Evolutionary conservation across 164 flowering plant species (phyloP).

Genomic region (Cinnamomum micranthum): DNA sequence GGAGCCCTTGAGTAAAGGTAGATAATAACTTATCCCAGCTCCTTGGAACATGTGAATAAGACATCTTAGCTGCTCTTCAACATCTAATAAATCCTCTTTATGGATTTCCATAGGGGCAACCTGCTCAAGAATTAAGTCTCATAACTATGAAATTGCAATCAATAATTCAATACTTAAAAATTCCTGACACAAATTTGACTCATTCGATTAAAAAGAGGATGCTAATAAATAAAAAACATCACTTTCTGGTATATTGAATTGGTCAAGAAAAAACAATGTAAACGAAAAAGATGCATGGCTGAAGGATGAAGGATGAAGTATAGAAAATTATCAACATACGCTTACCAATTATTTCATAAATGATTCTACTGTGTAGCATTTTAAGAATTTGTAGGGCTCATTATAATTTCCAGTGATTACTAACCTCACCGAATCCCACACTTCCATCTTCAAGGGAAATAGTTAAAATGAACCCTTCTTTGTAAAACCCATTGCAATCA

Average conservation of each 20-base stretch:
- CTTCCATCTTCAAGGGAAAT: conserved; percentile 73
- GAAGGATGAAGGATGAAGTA: too few species aligned
- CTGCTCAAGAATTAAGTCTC: conserved; percentile 25
- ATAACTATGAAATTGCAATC: too few species aligned
- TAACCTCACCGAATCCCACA: conserved; percentile 88
- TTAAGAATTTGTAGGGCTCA: background rate
- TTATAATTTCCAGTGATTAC: background rate
- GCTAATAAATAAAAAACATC: too few species aligned
- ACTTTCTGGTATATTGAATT: too few species aligned
- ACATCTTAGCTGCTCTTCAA: conserved; percentile 77
- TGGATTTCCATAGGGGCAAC: conserved; percentile 83
- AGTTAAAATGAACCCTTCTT: conserved; percentile 77
- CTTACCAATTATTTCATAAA: background rate
- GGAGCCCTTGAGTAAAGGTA: conserved; percentile 64
- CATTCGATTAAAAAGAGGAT: too few species aligned
- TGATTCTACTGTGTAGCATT: background rate
- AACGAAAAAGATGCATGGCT: too few species aligned
- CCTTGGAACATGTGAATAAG: conserved; percentile 61
- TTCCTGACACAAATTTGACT: too few species aligned
- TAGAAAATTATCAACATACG: too few species aligned
- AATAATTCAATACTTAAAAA: too few species aligned
- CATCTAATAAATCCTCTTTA: conserved; percentile 58
- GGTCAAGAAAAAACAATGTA: too few species aligned
- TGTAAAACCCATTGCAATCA: conserved; percentile 25
- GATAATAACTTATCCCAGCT: conserved; percentile 35